A percentile compares a stretch with the other conserved stretches of the same genome.
Conservation (phyloP, 441 rosid species). For the Populus hybrid region DNA sequence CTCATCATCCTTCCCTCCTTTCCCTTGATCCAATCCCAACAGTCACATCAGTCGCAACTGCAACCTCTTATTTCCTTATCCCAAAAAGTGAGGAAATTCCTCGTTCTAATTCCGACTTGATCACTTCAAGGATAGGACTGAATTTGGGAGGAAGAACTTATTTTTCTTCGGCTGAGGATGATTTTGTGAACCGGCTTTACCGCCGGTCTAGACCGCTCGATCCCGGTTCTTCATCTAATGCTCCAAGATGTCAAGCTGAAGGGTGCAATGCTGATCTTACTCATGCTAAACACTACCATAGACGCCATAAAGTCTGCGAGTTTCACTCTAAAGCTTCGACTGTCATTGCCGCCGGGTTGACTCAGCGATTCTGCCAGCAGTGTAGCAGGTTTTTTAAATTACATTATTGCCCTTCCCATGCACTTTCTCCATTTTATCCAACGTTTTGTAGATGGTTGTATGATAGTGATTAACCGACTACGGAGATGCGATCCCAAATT, state of each 20-base stretch:
- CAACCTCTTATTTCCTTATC: constrained; percentile 36
- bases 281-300: constrained; percentile 91
- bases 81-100: constrained; percentile 74
- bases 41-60: constrained; percentile 11
- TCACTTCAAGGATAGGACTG: constrained; percentile 67
- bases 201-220: constrained; percentile 68
- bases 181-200: constrained; percentile 82
- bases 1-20: constrained; percentile 35
- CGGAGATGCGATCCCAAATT: background rate
- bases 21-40: constrained; percentile 29
- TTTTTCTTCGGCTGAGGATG: constrained; percentile 86
- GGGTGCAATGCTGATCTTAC: constrained; percentile 94
- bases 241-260: constrained; percentile 86
- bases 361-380: constrained; percentile 99
- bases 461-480: background rate
- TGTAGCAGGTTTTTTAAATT: constrained; percentile 80
- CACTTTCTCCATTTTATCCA: background rate
- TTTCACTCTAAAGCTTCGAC: constrained; percentile 93
- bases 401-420: constrained; percentile 28
- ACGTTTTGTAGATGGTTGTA: background rate
- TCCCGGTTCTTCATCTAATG: constrained; percentile 38
- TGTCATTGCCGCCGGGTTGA: constrained; percentile 75
- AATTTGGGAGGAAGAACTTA: constrained; percentile 91
- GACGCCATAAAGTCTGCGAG: constrained; percentile 96
- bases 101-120: constrained; percentile 39